Base-by-base conservation (phyloP, 148 eudicot species). In the Dysphania ambrosioides region DNA sequence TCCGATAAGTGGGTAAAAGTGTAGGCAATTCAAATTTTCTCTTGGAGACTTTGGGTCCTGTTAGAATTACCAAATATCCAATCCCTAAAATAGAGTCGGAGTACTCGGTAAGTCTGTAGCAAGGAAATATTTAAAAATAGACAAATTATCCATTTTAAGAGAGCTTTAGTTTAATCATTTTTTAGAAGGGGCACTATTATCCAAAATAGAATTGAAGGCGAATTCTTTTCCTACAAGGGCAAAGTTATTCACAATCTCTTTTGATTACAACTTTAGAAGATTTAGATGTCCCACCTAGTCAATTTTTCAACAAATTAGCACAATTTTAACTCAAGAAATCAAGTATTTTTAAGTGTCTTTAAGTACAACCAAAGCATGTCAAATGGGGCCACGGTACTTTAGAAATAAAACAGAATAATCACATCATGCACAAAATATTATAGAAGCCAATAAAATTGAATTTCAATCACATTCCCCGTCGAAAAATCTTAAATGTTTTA, bases 251-350 rank as follows among this genome's bases (percentile, higher is more conserved):
- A 63, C 19, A 21, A 19, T 63, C 21, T 38, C 40, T 32, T 16
- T 63, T 63, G 41, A 63, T 61, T 12, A 6, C 38, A 63, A 32
- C 67, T 63, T 63, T 63, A n/a, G 66, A 31, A 31, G 66, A 5
- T 11, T 26, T 4, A 18, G 2, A 34, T 34, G 41, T 34, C 67
- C 67, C 42, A 63, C 67, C 35, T 12, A 32, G 41, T 63, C 67
- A 34, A 6, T 32, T 59, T n/a, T 26, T 19, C 19, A 2, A 60
- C 24, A n/a, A 63, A 18, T 16, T 31, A 6, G 18, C 35, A 32
- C 34, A 19, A 63, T 63, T 47, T 47, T 15, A 47, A 47, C 13
- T 47, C 51, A 47, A 47, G 51, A 4, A 47, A 47, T 47, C n/a
- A 47, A 47, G 51, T 44, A 3, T 11, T 42, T 18, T 47, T 47